These are phyloP conservation scores for Penicillium sp. DNA, from an alignment of 2,329 filamentous ascomycete genomes.

Conservation along the genomic window DNA sequence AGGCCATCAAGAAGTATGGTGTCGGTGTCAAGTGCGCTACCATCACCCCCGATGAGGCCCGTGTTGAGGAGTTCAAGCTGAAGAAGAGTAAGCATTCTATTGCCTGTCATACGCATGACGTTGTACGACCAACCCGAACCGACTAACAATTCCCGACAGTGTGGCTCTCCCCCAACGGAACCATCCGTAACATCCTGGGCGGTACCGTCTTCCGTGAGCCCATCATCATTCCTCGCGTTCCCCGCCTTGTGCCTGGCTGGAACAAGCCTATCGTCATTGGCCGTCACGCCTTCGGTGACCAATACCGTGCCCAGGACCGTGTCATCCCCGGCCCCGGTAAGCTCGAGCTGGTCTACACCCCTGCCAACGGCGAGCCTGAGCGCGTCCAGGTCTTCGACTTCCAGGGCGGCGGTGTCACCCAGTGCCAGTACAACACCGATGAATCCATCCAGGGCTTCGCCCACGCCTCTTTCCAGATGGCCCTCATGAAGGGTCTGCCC, in stretches of 20 bases:
- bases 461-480: constrained; percentile 95
- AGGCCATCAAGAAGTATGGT: constrained; percentile 98
- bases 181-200: constrained; percentile 71
- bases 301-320: constrained; percentile 94
- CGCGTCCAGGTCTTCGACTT: constrained; percentile 91
- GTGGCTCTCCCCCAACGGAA: constrained; percentile 99
- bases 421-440: constrained; percentile 98
- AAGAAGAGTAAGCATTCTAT: constrained; percentile 77
- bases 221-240: constrained; percentile 92
- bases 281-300: constrained; percentile 96
- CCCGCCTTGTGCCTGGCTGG: constrained; percentile 94
- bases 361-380: constrained; percentile 75
- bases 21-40: constrained; percentile 99
- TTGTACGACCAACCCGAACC: neutral
- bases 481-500: constrained; percentile 82
- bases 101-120: neutral
- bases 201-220: constrained; percentile 99
- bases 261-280: constrained; percentile 99
- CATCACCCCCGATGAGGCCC: constrained; percentile 95
- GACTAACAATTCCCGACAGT: constrained; percentile 59
- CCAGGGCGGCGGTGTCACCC: constrained; percentile 80
- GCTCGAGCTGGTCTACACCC: constrained; percentile 93
- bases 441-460: constrained; percentile 95
- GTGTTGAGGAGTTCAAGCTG: constrained; percentile 96
- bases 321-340: constrained; percentile 83